Percentiles rank a stretch among this genome's conserved stretches.
These are phyloP conservation scores for Oryza longistaminata DNA, from an alignment of 176 grass and related monocot species.

Conservation along the genomic window DNA sequence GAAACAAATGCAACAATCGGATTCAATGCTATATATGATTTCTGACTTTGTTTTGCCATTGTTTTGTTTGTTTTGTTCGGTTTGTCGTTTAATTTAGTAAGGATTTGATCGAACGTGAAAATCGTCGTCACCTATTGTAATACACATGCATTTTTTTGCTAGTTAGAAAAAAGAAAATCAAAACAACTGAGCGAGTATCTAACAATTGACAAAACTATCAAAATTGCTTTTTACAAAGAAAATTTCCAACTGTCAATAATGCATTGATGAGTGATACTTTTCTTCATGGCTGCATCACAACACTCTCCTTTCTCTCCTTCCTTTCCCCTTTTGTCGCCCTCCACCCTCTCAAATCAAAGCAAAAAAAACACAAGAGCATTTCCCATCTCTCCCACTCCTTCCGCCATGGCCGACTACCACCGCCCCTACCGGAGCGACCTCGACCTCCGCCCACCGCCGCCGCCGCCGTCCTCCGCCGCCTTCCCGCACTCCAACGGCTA, in stretches of 20 bases:
- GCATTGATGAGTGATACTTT: neutral
- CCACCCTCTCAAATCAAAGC: neutral
- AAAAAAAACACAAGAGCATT: conserved; percentile 8
- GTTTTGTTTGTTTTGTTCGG: no score
- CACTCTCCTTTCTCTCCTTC: neutral
- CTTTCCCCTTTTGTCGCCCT: neutral
- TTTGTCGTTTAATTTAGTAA: no score
- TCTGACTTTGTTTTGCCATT: no score
- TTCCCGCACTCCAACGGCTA: conserved; percentile 43
- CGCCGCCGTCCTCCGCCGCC: conserved; percentile 19
- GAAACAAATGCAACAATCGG: no score
- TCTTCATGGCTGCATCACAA: neutral
- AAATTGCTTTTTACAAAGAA: no score
- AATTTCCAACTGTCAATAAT: neutral
- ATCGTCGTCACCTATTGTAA: no score
- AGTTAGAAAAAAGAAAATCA: no score
- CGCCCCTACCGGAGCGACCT: conserved; percentile 53
- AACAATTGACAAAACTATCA: no score
- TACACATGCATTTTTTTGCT: no score
- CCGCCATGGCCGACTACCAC: conserved; percentile 70
- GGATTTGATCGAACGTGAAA: no score
- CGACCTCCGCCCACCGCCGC: conserved; percentile 33
- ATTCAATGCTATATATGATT: no score
- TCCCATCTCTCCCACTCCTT: conserved; percentile 4
- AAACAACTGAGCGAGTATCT: no score